Evolutionary conservation across 1,284 basidiomycete species (phyloP).

Genomic region (Mycena sp.): DNA sequence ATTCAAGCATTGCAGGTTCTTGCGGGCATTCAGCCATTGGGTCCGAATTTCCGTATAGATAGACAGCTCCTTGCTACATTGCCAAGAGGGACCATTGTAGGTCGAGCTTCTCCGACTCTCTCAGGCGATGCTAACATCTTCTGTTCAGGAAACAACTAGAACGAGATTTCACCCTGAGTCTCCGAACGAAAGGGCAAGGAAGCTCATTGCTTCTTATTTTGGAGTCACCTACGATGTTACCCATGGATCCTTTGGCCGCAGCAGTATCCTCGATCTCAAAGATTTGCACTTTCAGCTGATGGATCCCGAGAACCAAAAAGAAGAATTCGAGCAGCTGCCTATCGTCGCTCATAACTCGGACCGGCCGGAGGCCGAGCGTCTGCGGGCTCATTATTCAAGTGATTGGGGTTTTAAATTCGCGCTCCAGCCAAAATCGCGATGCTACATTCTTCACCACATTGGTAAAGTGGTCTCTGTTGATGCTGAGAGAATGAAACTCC

Average conservation of each 20-base stretch:
- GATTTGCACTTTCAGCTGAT: slow-evolving; percentile 14
- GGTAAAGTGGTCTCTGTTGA: slow-evolving; percentile 8
- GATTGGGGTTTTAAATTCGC: slow-evolving; percentile 5
- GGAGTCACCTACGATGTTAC: slow-evolving; percentile 15
- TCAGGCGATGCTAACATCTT: background rate
- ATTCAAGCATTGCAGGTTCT: slow-evolving; percentile 16
- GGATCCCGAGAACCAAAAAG: slow-evolving; percentile 10
- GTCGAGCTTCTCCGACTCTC: slow-evolving; percentile 3
- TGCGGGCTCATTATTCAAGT: slow-evolving; percentile 12
- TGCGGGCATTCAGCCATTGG: slow-evolving; percentile 1
- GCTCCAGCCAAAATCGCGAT: background rate
- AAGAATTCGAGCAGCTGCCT: slow-evolving; percentile 15
- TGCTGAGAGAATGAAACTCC: slow-evolving; percentile 8
- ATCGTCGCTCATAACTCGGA: background rate
- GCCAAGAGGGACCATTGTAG: background rate
- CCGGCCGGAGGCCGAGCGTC: background rate
- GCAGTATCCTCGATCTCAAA: slow-evolving; percentile 15
- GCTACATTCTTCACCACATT: slow-evolving; percentile 7
- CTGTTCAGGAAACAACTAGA: background rate
- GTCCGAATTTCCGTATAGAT: background rate
- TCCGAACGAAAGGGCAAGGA: too few species aligned
- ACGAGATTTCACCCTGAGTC: slow-evolving; percentile 8
- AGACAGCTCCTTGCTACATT: too few species aligned
- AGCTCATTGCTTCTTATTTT: slow-evolving; percentile 15
- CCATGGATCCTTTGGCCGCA: slow-evolving; percentile 19